Evolutionary conservation across 768 basidiomycete genomes (phyloP).

Genomic region (Auriscalpium orientale): DNA sequence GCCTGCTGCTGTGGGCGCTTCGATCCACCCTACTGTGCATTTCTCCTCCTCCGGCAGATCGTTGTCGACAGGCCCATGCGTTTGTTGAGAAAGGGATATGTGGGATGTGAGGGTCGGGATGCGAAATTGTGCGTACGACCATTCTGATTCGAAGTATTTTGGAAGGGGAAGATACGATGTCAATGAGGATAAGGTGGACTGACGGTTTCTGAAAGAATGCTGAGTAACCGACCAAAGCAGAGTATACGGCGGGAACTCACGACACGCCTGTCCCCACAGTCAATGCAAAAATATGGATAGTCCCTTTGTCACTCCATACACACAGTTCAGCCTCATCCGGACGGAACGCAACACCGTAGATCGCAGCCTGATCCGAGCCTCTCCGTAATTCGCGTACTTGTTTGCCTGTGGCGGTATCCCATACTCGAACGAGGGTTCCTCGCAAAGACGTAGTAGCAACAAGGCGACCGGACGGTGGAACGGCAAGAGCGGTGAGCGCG

Average conservation of each 20-base stretch:
- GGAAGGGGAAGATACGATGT: slow-evolving; percentile 77
- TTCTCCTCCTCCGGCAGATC: slow-evolving; percentile 76
- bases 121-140: slow-evolving; percentile 91
- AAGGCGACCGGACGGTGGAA: slow-evolving; percentile 69
- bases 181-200: slow-evolving; percentile 74
- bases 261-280: slow-evolving; percentile 49
- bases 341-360: slow-evolving; percentile 84
- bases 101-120: slow-evolving; percentile 82
- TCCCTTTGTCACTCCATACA: slow-evolving; percentile 95
- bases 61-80: slow-evolving; percentile 39
- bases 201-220: slow-evolving; percentile 59
- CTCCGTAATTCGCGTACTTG: slow-evolving; percentile 74
- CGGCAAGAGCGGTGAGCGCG: slow-evolving; percentile 68
- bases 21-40: slow-evolving; percentile 83
- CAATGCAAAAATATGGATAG: slow-evolving; percentile 83
- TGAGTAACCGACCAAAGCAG: not conserved
- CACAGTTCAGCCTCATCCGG: slow-evolving; percentile 81
- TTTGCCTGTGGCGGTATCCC: slow-evolving; percentile 70
- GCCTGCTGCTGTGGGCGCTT: slow-evolving; percentile 29
- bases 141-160: slow-evolving; percentile 91
- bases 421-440: slow-evolving; percentile 83
- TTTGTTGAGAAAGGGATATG: slow-evolving; percentile 67
- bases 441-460: slow-evolving; percentile 78
- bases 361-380: slow-evolving; percentile 85
- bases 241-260: slow-evolving; percentile 34